phyloP scores from a whole-genome alignment of 176 grass and related monocot species.

The Sorghum bicolor region DNA sequence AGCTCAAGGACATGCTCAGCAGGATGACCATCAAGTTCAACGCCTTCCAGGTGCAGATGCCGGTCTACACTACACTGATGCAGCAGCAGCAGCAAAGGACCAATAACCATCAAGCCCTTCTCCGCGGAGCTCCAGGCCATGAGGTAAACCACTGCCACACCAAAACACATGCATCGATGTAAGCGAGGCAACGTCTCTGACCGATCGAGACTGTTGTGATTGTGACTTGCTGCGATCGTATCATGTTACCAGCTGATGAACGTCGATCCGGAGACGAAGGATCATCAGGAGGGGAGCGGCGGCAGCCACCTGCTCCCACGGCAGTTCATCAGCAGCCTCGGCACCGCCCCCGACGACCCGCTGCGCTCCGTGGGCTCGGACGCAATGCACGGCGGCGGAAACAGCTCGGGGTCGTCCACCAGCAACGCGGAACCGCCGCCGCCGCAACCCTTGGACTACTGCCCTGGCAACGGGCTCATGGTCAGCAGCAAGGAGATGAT shows the following conservation, averaged over 20 bases:
- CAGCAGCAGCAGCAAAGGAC: slow-evolving; percentile 39
- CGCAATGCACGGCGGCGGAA: background rate
- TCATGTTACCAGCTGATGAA: background rate
- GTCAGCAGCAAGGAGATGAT: slow-evolving; percentile 13
- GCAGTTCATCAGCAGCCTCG: slow-evolving; percentile 70
- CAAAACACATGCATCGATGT: too few relatives aligned
- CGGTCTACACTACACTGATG: slow-evolving; percentile 28
- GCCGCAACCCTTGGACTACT: background rate
- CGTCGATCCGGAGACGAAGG: slow-evolving; percentile 18
- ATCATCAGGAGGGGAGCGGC: slow-evolving; percentile 22
- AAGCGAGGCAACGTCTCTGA: too few relatives aligned
- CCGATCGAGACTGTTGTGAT: too few relatives aligned
- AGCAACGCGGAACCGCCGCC: slow-evolving; percentile 23
- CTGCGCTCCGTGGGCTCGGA: slow-evolving; percentile 27
- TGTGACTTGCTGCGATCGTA: background rate
- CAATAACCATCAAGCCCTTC: background rate
- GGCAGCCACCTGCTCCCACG: slow-evolving; percentile 33
- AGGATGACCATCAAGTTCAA: slow-evolving; percentile 48
- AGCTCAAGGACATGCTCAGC: slow-evolving; percentile 41
- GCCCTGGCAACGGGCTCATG: background rate
- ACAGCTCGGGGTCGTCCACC: slow-evolving; percentile 16
- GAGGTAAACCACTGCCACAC: too few relatives aligned
- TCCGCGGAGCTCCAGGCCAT: background rate
- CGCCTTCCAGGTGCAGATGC: slow-evolving; percentile 45
- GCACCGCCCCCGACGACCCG: slow-evolving; percentile 13